Base-by-base conservation (phyloP, 495 filamentous ascomycete species). In the Aspergillus nanangensis region DNA sequence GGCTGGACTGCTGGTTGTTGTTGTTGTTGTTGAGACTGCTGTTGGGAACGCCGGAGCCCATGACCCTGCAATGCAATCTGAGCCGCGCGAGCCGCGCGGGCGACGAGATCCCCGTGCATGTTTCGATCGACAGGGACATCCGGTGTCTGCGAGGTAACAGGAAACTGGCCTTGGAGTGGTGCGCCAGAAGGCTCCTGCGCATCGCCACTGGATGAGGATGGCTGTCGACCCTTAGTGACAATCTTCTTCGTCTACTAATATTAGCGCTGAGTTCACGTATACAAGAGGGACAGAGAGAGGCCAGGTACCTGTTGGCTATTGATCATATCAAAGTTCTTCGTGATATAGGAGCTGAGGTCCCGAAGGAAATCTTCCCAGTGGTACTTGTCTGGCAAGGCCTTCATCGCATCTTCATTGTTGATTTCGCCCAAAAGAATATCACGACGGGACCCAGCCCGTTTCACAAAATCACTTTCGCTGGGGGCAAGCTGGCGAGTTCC, bases 311-410 rank as follows among this genome's bases (percentile, higher is more conserved):
- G 65, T 57, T 69, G 65, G 8, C 65, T 69, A 44, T 80, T 80
- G 32, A 89, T 82, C 3, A 69, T 62, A 45, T 83, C 79, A 44
- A 88, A 81, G 45, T 90, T 86, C 50, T 87, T 83, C 44, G 80
- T 84, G 35, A 95, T 75, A 62, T 89, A 90, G 14, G 65, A 72
- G 56, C 83, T 86, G 4, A 95, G 68, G 44, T 82, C 81, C 22
- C 83, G 76, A 9, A 92, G 68, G 47, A 96, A 90, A 23, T 87
- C 84, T 31, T 83, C 81, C 74, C 85, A 84, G n/a, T 86, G 78
- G 55, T 88, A 94, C 55, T 88, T 86, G 47, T 86, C 83, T 1
- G 79, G 81, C 20, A 95, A 65, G 15, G 71, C 69, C 43, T 69
- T 79, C 46, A 87, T 74, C 31, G 69, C 77, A 37, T 84, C 81